These are phyloP conservation scores for Lophiostoma macrostomum DNA, from an alignment of 495 filamentous ascomycete genomes.

Conservation along the genomic window DNA sequence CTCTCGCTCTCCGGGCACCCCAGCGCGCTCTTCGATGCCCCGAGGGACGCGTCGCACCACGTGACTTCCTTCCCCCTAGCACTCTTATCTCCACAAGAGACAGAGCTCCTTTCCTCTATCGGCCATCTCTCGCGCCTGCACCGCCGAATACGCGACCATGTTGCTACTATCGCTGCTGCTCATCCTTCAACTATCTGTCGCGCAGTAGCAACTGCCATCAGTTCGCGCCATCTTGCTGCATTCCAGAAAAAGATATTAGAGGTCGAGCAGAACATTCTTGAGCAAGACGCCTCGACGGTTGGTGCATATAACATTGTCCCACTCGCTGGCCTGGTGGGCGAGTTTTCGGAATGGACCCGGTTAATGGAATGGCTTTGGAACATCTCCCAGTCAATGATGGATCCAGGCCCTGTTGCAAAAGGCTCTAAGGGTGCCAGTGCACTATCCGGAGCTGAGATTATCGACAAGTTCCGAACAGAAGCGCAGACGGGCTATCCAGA, in stretches of 20 bases:
- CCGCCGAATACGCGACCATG: slow-evolving; percentile 60
- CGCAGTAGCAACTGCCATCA: slow-evolving; percentile 78
- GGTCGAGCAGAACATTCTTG: slow-evolving; percentile 74
- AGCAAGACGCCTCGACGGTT: slow-evolving; percentile 67
- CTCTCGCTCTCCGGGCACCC: slow-evolving; percentile 91
- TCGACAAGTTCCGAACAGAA: slow-evolving; percentile 69
- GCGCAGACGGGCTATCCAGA: slow-evolving; percentile 86
- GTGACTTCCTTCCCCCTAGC: slow-evolving; percentile 45
- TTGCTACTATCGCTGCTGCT: slow-evolving; percentile 60
- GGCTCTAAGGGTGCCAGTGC: slow-evolving; percentile 5
- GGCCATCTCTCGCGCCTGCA: slow-evolving; percentile 75
- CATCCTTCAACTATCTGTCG: slow-evolving; percentile 80
- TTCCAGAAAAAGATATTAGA: slow-evolving; percentile 82
- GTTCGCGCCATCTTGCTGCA: slow-evolving; percentile 65
- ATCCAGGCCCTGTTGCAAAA: slow-evolving; percentile 30
- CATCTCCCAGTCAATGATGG: slow-evolving; percentile 62
- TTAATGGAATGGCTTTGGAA: slow-evolving; percentile 83
- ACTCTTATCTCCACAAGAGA: slow-evolving; percentile 72
- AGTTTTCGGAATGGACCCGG: slow-evolving; percentile 81
- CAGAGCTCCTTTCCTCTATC: slow-evolving; percentile 73
- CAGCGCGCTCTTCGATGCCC: slow-evolving; percentile 68
- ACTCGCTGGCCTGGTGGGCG: slow-evolving; percentile 73
- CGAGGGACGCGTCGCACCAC: slow-evolving; percentile 22
- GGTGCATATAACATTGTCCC: slow-evolving; percentile 92
- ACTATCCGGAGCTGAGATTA: slow-evolving; percentile 61